Conservation (phyloP, 2,329 filamentous ascomycete species). For the Chrysoporthe austroafricana region DNA sequence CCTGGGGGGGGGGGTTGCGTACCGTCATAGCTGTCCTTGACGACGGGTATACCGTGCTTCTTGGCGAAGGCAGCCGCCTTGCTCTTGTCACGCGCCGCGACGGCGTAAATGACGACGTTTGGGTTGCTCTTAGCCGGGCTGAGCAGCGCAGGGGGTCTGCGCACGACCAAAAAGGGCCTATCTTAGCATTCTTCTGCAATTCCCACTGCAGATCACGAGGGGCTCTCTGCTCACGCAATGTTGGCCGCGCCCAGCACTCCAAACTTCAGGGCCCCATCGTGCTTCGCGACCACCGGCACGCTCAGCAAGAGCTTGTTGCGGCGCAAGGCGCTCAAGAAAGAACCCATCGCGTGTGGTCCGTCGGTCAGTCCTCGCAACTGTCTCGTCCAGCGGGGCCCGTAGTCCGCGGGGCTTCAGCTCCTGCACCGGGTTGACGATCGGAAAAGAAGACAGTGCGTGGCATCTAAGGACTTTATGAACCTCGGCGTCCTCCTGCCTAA, state of each 20-base stretch:
- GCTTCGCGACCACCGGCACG: constrained; percentile 22
- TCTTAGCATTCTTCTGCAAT: not conserved
- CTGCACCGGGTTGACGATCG: no score
- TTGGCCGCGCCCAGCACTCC: constrained; percentile 48
- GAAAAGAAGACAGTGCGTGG: no score
- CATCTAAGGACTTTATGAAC: no score
- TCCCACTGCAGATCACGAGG: not conserved
- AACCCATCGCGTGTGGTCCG: constrained; percentile 12
- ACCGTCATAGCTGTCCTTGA: constrained; percentile 55
- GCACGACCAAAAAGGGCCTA: no score
- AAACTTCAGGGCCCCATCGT: constrained; percentile 39
- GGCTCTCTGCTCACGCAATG: constrained; percentile 40
- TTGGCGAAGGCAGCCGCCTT: constrained; percentile 55
- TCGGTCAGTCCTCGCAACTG: not conserved
- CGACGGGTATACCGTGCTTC: constrained; percentile 54
- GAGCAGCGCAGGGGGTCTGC: constrained; percentile 48
- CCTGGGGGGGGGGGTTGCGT: constrained; percentile 12
- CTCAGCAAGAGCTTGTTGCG: constrained; percentile 29
- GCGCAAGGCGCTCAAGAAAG: constrained; percentile 24
- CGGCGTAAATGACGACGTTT: constrained; percentile 55
- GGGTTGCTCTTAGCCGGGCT: constrained; percentile 55
- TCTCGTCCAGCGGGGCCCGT: no score
- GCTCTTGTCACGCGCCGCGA: constrained; percentile 54
- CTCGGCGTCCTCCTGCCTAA: no score
- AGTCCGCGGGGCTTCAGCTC: no score